Conservation (phyloP, 2,329 filamentous ascomycete species). For the Monascus ruber region DNA sequence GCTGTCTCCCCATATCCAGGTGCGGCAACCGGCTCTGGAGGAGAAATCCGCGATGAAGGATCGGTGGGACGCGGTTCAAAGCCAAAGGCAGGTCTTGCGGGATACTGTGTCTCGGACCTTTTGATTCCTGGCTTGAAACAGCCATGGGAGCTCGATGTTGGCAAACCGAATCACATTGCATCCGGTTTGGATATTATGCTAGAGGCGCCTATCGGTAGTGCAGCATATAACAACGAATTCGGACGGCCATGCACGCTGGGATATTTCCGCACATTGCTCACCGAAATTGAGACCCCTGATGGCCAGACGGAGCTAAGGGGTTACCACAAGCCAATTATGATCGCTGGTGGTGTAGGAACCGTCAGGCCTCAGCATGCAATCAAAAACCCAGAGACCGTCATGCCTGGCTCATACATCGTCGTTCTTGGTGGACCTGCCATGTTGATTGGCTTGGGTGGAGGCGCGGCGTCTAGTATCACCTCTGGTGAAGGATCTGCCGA, state of each 20-base stretch:
- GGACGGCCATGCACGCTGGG: slow-evolving; percentile 79
- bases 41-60: slow-evolving; percentile 91
- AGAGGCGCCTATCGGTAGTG: slow-evolving; percentile 88
- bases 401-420: slow-evolving; percentile 77
- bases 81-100: slow-evolving; percentile 82
- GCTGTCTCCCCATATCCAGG: slow-evolving; percentile 89
- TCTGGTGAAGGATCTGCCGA: slow-evolving; percentile 83
- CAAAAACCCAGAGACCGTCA: slow-evolving; percentile 68
- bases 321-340: slow-evolving; percentile 98
- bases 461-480: slow-evolving; percentile 82
- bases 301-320: slow-evolving; percentile 64
- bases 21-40: slow-evolving; percentile 87
- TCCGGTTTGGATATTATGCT: slow-evolving; percentile 96
- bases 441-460: slow-evolving; percentile 92
- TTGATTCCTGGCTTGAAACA: slow-evolving; percentile 71
- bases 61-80: slow-evolving; percentile 85
- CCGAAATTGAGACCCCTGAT: slow-evolving; percentile 50
- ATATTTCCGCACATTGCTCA: slow-evolving; percentile 83
- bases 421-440: slow-evolving; percentile 94
- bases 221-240: slow-evolving; percentile 96
- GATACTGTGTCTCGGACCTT: slow-evolving; percentile 92
- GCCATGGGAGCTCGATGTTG: slow-evolving; percentile 86
- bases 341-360: slow-evolving; percentile 88
- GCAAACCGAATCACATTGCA: slow-evolving; percentile 82
- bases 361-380: slow-evolving; percentile 84